Conservation (phyloP, 108 stramenopile species). For the Chaetoceros muelleri region DNA sequence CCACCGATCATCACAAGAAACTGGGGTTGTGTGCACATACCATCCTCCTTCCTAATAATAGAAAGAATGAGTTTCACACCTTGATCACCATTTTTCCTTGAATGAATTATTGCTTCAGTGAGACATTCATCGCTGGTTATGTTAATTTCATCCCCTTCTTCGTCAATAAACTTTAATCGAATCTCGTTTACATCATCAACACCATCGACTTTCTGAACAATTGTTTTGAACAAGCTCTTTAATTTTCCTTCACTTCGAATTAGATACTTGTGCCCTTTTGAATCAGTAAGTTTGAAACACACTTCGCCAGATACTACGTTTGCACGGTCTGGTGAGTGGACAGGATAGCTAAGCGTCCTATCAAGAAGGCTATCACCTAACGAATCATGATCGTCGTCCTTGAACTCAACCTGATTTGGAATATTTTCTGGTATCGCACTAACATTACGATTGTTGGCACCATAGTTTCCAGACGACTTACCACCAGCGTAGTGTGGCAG, state of each 20-base stretch:
- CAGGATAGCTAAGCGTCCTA: constrained; percentile 20
- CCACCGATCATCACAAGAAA: too few relatives aligned
- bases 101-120: constrained; percentile 49
- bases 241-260: constrained; percentile 44
- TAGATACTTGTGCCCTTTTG: constrained; percentile 58
- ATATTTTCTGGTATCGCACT: constrained; percentile 48
- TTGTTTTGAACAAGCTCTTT: constrained; percentile 35
- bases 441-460: constrained; percentile 4
- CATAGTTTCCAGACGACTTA: constrained; percentile 29
- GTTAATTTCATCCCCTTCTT: constrained; percentile 80
- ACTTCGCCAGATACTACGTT: constrained; percentile 1
- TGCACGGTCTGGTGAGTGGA: constrained; percentile 9
- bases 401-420: constrained; percentile 64
- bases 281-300: constrained; percentile 70
- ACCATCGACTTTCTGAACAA: constrained; percentile 15
- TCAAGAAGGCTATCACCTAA: constrained; percentile 29
- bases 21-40: too few relatives aligned
- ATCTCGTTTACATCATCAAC: constrained; percentile 22
- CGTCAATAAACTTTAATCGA: constrained; percentile 71
- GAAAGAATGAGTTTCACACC: constrained; percentile 50
- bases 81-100: constrained; percentile 37
- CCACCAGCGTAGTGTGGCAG: constrained; percentile 73
- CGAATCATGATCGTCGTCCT: constrained; percentile 30
- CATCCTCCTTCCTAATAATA: not conserved
- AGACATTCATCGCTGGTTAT: constrained; percentile 73